Conservation (phyloP, 106 monocot genomes). For the Dioscorea zingiberensis region DNA sequence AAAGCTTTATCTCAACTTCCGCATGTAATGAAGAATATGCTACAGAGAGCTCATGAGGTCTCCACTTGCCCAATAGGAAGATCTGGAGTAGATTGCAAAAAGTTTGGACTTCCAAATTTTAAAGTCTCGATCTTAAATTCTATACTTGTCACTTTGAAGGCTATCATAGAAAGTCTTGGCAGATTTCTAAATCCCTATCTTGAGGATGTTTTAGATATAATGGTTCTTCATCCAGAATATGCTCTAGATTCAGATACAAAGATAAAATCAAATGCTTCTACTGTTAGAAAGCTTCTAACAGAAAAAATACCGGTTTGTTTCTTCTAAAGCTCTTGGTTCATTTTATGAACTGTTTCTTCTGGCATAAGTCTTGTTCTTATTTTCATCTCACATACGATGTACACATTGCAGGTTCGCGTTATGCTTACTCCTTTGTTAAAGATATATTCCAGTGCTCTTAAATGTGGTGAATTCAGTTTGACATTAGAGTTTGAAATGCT, state of each 20-base stretch:
- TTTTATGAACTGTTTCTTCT: slow-evolving; percentile 2
- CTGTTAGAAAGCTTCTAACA: slow-evolving; percentile 61
- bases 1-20: slow-evolving; percentile 78
- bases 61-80: slow-evolving; percentile 20
- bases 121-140: slow-evolving; percentile 32
- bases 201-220: slow-evolving; percentile 59
- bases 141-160: slow-evolving; percentile 47
- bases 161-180: slow-evolving; percentile 58
- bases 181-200: slow-evolving; percentile 89
- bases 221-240: slow-evolving; percentile 69
- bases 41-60: slow-evolving; percentile 33
- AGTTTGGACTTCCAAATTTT: slow-evolving; percentile 17
- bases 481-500: slow-evolving; percentile 78
- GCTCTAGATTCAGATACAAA: slow-evolving; percentile 41
- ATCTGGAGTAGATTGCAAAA: slow-evolving; percentile 6
- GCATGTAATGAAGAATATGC: slow-evolving; percentile 51
- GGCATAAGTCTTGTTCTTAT: not conserved
- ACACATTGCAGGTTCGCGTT: slow-evolving; percentile 70
- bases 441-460: slow-evolving; percentile 42
- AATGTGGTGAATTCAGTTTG: slow-evolving; percentile 68
- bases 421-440: slow-evolving; percentile 57
- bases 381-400: slow-evolving; percentile 6
- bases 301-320: slow-evolving; percentile 79
- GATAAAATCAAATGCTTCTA: slow-evolving; percentile 40
- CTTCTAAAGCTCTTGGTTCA: not conserved